Base-by-base conservation (phyloP, 441 rosid genomes). In the Gossypium trilobum region DNA sequence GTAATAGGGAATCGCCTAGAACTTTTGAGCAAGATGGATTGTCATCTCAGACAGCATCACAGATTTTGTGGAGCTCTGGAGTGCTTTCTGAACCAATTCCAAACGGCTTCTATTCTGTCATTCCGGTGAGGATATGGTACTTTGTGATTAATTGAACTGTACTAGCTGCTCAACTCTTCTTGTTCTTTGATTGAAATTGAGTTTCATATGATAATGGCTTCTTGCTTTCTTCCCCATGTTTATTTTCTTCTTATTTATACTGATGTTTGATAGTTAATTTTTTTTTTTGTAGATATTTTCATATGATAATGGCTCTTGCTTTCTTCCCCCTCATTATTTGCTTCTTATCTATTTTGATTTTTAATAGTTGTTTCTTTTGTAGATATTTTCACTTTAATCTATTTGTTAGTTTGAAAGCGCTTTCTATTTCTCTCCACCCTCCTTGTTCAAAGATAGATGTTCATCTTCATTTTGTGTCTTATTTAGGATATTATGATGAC, bases 31-130 rank as follows among this genome's bases (percentile, higher is more conserved):
- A 87, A 78, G 90, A 91, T 84, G 86, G 78, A 36, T 73, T 85
- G 62, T 85, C 89, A 77, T 83, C 92, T 62, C 93, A 80, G 82
- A 87, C 84, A 42, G 99, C 95, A 17, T 95, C 98, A 3, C 64
- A 59, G 42, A 29, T 59, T 27, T 59, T 59, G 39, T 59, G 64
- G 64, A 59, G 64, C 64, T 25, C 91, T 1, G 96, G 97, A 75
- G 84, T 87, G 86, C 96, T 95, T 60, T 84, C 87, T 48, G 98
- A 91, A 16, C 64, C 64, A 59, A 59, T 59, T 59, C 64, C 64
- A 59, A 59, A 59, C 0, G 64, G 64, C 17, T 59, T 59, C 64
- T 59, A 59, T 59, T 59, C 42, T 27, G 39, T 59, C 42, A 59
- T 59, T 27, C 64, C 39, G 64, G 64, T 59, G 42, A 59, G 64